Conservation (phyloP, 1,139 yeast species). For the Scheffersomyces parashehatae region DNA sequence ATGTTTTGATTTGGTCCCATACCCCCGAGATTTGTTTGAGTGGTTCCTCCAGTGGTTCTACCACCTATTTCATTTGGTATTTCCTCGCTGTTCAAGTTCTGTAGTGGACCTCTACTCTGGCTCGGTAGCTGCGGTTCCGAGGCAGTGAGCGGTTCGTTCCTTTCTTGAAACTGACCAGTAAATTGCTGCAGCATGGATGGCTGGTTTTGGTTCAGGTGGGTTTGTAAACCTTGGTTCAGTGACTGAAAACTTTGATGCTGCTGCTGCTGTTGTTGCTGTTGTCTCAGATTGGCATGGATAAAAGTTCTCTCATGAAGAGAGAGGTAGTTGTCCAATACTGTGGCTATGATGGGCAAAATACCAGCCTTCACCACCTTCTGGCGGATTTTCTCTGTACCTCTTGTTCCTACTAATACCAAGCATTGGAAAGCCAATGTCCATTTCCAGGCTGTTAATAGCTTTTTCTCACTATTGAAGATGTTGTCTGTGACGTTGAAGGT, state of each 20-base stretch:
- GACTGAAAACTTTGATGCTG: conserved; percentile 6
- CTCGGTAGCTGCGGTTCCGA: neutral
- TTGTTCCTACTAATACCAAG: conserved; percentile 82
- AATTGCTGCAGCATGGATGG: conserved; percentile 1
- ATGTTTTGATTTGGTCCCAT: too few species aligned
- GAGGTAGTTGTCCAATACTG: conserved; percentile 84
- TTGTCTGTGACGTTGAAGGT: conserved; percentile 32
- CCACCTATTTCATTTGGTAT: neutral
- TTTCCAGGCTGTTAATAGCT: conserved; percentile 82
- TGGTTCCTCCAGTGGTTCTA: conserved; percentile 1
- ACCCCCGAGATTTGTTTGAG: conserved; percentile 1
- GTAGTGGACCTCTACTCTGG: neutral
- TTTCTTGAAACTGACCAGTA: neutral
- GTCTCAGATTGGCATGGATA: conserved; percentile 29
- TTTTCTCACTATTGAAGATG: conserved; percentile 47
- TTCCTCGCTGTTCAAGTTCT: neutral
- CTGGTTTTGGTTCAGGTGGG: conserved; percentile 5
- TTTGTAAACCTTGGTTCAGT: conserved; percentile 5
- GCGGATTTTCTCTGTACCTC: conserved; percentile 86
- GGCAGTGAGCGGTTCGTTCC: neutral
- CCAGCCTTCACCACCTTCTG: conserved; percentile 91
- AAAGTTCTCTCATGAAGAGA: conserved; percentile 43
- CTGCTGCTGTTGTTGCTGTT: conserved; percentile 6
- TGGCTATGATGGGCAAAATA: conserved; percentile 84
- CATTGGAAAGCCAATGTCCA: conserved; percentile 97